A percentile compares a stretch with the other conserved stretches of the same genome.
Evolutionary conservation across 768 basidiomycete species (phyloP).

Genomic region (Hygrocybe coccinea): DNA sequence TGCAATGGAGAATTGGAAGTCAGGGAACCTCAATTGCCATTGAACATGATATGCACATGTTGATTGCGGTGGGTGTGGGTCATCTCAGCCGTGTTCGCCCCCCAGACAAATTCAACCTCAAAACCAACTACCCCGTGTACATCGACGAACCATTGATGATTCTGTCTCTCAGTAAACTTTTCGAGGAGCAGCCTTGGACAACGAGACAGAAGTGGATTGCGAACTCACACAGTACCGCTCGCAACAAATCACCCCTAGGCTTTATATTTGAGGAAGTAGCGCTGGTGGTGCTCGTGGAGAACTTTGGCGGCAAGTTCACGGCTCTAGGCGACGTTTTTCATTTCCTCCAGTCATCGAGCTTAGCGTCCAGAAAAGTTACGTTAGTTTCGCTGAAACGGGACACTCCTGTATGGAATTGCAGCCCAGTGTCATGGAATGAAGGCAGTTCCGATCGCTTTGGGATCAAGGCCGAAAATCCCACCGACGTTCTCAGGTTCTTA

Average conservation of each 20-base stretch:
- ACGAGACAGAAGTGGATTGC: conserved; percentile 4
- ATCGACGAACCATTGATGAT: conserved; percentile 16
- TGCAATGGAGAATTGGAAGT: conserved; percentile 15
- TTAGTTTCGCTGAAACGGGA: no score
- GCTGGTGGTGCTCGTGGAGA: conserved; percentile 2
- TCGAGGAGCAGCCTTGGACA: conserved; percentile 6
- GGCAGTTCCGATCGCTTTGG: no score
- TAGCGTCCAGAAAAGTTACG: no score
- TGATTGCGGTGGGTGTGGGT: background rate
- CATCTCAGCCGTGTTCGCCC: no score
- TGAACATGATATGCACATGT: background rate
- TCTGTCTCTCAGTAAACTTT: conserved; percentile 11
- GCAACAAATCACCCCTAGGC: background rate
- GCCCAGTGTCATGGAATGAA: no score
- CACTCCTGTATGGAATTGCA: no score
- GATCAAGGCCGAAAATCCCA: no score
- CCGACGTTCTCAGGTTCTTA: no score
- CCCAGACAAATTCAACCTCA: background rate
- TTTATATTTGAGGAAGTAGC: background rate
- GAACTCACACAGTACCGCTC: background rate
- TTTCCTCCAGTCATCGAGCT: conserved; percentile 1
- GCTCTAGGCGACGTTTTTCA: background rate
- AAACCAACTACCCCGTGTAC: conserved; percentile 10
- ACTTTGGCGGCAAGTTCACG: conserved; percentile 2
- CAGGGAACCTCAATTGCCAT: conserved; percentile 2